These are phyloP conservation scores for Plasmodiophora brassicae DNA, from an alignment of 208 protist genomes.

Conservation along the genomic window DNA sequence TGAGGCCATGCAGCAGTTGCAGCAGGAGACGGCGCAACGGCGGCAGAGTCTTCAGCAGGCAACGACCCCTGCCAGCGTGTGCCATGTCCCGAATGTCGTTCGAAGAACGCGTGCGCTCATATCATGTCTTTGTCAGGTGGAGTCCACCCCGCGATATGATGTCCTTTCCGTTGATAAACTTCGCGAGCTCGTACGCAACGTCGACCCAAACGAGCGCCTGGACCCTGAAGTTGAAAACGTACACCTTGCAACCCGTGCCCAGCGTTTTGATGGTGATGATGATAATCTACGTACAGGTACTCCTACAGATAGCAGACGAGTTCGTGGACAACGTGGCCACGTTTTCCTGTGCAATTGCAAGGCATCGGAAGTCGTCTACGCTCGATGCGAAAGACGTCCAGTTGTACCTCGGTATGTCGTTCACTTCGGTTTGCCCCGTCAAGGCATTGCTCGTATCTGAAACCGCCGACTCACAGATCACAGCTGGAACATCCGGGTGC, in stretches of 20 bases:
- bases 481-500: neutral
- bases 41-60: no score
- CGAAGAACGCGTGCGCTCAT: no score
- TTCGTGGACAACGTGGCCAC: neutral
- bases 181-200: neutral
- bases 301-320: neutral
- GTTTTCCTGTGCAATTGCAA: neutral
- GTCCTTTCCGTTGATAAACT: neutral
- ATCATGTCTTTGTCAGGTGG: no score
- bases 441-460: neutral
- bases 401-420: neutral
- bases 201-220: neutral
- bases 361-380: neutral
- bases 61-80: no score
- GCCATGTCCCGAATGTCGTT: no score
- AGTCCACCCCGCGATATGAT: no score
- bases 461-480: neutral
- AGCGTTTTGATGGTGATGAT: neutral
- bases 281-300: neutral
- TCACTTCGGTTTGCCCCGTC: neutral
- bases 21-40: no score
- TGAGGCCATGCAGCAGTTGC: no score
- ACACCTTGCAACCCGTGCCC: neutral
- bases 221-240: neutral
- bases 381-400: neutral